A percentile compares a stretch with the other conserved stretches of the same genome.
Conservation (phyloP, 371 early-diverging fungal species). For the Rhizopus stolonifer region DNA sequence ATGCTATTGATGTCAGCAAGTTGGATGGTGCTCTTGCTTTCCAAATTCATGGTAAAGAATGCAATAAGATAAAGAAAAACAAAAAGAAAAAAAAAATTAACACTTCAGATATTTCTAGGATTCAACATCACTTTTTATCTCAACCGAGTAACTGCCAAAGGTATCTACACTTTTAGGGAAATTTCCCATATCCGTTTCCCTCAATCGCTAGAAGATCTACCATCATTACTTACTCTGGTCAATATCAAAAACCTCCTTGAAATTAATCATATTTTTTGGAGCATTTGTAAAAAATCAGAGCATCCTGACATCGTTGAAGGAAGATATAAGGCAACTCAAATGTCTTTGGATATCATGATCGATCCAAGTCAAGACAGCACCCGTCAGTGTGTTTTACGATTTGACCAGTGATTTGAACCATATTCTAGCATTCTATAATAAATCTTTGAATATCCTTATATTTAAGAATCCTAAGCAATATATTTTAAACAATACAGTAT, state of each 20-base stretch:
- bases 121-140: constrained; percentile 16
- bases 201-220: constrained; percentile 20
- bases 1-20: constrained; percentile 29
- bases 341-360: constrained; percentile 1
- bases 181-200: constrained; percentile 18
- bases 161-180: constrained; percentile 20
- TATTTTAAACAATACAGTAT: constrained; percentile 5
- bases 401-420: too few relatives aligned
- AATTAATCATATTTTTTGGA: constrained; percentile 5
- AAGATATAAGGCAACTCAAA: constrained; percentile 5
- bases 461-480: constrained; percentile 7
- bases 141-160: constrained; percentile 1
- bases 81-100: neutral
- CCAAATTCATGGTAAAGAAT: constrained; percentile 16
- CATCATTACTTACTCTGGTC: constrained; percentile 13
- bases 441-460: constrained; percentile 9
- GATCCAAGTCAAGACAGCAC: constrained; percentile 11
- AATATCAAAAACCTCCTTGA: constrained; percentile 12
- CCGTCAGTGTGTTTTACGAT: constrained; percentile 9
- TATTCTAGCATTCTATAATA: constrained; percentile 5
- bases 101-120: constrained; percentile 3
- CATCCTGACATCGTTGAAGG: neutral
- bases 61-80: neutral
- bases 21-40: constrained; percentile 19
- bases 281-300: constrained; percentile 5